These are phyloP conservation scores for Aspergillus carlsbadensis DNA, from an alignment of 495 filamentous ascomycete genomes.

Conservation along the genomic window DNA sequence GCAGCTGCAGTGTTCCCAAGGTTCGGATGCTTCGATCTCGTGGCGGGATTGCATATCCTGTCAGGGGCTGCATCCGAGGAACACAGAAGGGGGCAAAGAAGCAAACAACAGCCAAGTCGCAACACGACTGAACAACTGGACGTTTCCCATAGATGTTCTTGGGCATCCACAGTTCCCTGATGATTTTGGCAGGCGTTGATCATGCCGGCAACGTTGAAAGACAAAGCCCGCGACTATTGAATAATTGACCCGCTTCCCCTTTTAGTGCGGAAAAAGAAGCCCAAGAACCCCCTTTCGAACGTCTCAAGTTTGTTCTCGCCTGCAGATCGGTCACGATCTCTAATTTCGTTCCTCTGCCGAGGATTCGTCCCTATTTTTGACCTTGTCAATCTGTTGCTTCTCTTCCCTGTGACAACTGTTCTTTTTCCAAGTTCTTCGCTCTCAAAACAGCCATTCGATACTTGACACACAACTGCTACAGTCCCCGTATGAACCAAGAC, in stretches of 20 bases:
- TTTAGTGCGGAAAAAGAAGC: conserved; percentile 24
- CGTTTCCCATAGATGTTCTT: not conserved
- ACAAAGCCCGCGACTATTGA: conserved; percentile 1
- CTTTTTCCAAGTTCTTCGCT: conserved; percentile 14
- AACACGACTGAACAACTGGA: not conserved
- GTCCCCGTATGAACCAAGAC: conserved; percentile 8
- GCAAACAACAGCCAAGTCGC: conserved; percentile 2
- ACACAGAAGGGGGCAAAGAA: not conserved
- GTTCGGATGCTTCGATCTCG: not conserved
- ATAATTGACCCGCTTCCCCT: conserved; percentile 30
- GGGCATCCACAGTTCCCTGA: not conserved
- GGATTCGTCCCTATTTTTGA: conserved; percentile 19
- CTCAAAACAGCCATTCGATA: not conserved
- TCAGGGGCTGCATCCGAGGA: not conserved
- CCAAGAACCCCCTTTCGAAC: conserved; percentile 23
- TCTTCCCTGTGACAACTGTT: conserved; percentile 22
- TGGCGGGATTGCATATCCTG: conserved; percentile 6
- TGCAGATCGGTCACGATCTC: conserved; percentile 22
- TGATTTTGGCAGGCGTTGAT: not conserved
- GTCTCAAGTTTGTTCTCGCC: conserved; percentile 15
- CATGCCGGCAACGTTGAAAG: conserved; percentile 5
- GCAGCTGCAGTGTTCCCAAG: not conserved
- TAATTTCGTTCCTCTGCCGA: conserved; percentile 14
- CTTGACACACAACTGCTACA: not conserved
- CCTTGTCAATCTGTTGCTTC: conserved; percentile 12